A percentile compares a stretch with the other conserved stretches of the same genome.
phyloP scores from a whole-genome alignment of 495 filamentous ascomycete genomes.

The Penicillium parvum region DNA sequence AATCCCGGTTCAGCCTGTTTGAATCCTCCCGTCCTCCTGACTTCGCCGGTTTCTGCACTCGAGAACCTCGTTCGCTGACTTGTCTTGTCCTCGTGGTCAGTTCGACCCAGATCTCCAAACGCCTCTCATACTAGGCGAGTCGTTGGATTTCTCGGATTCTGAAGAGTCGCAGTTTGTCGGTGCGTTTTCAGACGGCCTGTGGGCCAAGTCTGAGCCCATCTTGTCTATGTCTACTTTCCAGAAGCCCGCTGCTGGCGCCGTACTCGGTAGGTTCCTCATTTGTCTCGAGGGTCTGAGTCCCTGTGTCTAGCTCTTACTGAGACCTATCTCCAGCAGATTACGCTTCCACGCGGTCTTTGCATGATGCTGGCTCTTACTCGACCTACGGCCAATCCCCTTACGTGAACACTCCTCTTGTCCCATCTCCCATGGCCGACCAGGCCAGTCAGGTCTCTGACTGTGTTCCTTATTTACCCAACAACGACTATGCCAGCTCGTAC shows the following conservation, averaged over 20 bases:
- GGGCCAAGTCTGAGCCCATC: conserved; percentile 50
- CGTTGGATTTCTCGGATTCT: conserved; percentile 49
- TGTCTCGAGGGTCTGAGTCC: too few species aligned
- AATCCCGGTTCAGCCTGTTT: conserved; percentile 22
- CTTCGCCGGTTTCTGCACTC: conserved; percentile 2
- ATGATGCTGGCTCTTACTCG: conserved; percentile 43
- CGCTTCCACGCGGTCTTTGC: conserved; percentile 40
- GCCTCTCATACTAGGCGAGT: conserved; percentile 51
- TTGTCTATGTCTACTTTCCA: conserved; percentile 53
- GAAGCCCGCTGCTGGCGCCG: conserved; percentile 36
- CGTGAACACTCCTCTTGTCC: conserved; percentile 41
- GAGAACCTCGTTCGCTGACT: conserved; percentile 21
- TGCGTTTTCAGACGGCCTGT: conserved; percentile 46
- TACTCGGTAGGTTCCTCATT: conserved; percentile 36
- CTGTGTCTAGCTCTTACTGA: conserved; percentile 8
- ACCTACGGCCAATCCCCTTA: conserved; percentile 42
- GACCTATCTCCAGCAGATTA: conserved; percentile 33
- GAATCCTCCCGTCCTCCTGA: conserved; percentile 7
- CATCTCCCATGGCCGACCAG: conserved; percentile 44
- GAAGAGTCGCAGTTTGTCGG: conserved; percentile 45
- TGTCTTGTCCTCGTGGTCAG: conserved; percentile 17
- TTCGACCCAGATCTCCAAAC: conserved; percentile 48
- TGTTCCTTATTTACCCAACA: conserved; percentile 41
- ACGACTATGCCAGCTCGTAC: conserved; percentile 42
- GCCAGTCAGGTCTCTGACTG: conserved; percentile 44